phyloP scores from a whole-genome alignment of 768 basidiomycete species.

The Gymnopilus junonius region DNA sequence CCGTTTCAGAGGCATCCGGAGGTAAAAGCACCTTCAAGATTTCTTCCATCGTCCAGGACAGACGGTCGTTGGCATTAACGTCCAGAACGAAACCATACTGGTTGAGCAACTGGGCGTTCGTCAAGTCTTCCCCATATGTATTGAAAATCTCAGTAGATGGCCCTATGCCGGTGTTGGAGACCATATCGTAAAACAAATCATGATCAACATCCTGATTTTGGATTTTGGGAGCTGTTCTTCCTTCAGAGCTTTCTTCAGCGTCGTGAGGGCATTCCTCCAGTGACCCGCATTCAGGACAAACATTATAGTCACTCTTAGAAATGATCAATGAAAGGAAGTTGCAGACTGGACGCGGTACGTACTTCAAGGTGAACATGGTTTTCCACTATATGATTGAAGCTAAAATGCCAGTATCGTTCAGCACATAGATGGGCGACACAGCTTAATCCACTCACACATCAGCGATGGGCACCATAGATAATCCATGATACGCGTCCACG shows the following conservation, averaged over 20 bases:
- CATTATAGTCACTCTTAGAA: slow-evolving; percentile 69
- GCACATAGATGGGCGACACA: background rate
- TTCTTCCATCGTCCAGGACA: slow-evolving; percentile 46
- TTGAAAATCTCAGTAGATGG: slow-evolving; percentile 70
- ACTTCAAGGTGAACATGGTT: slow-evolving; percentile 81
- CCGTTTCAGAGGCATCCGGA: background rate
- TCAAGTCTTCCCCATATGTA: slow-evolving; percentile 70
- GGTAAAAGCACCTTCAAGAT: slow-evolving; percentile 18
- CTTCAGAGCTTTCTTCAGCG: slow-evolving; percentile 28
- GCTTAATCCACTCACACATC: slow-evolving; percentile 63
- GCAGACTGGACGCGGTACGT: slow-evolving; percentile 16
- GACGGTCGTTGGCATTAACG: slow-evolving; percentile 68
- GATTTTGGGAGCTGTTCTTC: background rate
- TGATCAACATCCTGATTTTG: slow-evolving; percentile 13
- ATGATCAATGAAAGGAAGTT: background rate
- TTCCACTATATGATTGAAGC: slow-evolving; percentile 75
- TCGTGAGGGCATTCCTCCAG: slow-evolving; percentile 72
- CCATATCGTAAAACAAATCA: slow-evolving; percentile 69
- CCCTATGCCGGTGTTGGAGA: slow-evolving; percentile 55
- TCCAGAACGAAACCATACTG: slow-evolving; percentile 81
- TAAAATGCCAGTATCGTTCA: slow-evolving; percentile 30
- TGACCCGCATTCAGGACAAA: slow-evolving; percentile 75
- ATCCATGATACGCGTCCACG: slow-evolving; percentile 79
- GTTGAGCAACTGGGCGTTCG: slow-evolving; percentile 67
- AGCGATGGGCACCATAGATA: slow-evolving; percentile 85